These are phyloP conservation scores for Umbellularia californica DNA, from an alignment of 164 flowering plant genomes.

Conservation along the genomic window DNA sequence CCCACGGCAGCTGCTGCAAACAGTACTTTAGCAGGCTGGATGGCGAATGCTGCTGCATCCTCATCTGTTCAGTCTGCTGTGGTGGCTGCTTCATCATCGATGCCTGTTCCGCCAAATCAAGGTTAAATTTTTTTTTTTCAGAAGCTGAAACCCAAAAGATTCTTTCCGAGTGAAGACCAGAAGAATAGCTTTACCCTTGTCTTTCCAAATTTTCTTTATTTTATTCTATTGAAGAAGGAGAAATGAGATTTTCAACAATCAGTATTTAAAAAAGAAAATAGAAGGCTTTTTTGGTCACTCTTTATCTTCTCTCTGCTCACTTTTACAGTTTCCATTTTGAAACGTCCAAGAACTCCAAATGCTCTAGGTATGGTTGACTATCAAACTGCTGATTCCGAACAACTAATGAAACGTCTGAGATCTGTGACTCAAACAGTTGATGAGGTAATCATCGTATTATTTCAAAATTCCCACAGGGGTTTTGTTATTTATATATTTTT, in stretches of 20 bases:
- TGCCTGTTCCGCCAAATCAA: conserved; percentile 67
- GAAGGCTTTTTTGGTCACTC: background rate
- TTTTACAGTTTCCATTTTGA: conserved; percentile 47
- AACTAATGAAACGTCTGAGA: conserved; percentile 74
- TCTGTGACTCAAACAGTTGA: conserved; percentile 63
- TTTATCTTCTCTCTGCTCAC: background rate
- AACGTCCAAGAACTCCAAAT: conserved; percentile 76
- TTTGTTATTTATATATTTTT: no score
- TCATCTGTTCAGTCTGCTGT: conserved; percentile 84
- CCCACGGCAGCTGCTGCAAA: conserved; percentile 47
- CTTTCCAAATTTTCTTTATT: no score
- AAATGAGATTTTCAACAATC: background rate
- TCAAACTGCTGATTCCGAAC: conserved; percentile 78
- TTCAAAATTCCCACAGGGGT: background rate
- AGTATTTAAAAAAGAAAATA: background rate
- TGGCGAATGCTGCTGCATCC: conserved; percentile 80
- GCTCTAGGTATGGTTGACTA: conserved; percentile 71
- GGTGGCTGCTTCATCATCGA: conserved; percentile 72
- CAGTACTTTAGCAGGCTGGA: conserved; percentile 83
- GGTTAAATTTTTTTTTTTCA: conserved; percentile 27
- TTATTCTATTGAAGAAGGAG: no score
- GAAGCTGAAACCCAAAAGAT: no score
- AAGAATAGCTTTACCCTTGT: no score
- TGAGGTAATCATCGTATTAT: conserved; percentile 42
- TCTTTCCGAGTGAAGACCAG: no score